phyloP scores from a whole-genome alignment of 345 rosid genomes.

The Trapa bicornis region DNA sequence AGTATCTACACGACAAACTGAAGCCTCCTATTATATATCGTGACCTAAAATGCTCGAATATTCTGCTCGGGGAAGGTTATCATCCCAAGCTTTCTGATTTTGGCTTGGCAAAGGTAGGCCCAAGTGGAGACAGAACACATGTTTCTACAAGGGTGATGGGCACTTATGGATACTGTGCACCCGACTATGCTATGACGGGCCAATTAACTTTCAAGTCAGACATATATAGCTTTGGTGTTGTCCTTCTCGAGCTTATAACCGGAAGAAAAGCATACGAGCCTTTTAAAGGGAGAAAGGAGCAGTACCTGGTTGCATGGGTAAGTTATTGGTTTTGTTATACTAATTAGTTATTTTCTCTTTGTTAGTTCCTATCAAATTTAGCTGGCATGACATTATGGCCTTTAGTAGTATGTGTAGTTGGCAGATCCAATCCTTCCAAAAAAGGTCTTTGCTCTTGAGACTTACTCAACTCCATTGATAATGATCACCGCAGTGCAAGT shows the following conservation, averaged over 20 bases:
- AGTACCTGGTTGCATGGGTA: constrained; percentile 87
- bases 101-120: constrained; percentile 93
- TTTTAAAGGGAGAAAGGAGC: constrained; percentile 39
- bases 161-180: constrained; percentile 93
- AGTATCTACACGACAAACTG: constrained; percentile 69
- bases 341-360: background rate
- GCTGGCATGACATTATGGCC: background rate
- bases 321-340: constrained; percentile 5
- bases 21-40: constrained; percentile 79
- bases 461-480: background rate
- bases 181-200: constrained; percentile 92
- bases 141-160: constrained; percentile 97
- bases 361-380: background rate
- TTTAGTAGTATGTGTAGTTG: background rate
- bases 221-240: constrained; percentile 87
- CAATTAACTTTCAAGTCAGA: constrained; percentile 85
- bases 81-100: constrained; percentile 82
- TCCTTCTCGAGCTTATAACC: constrained; percentile 73
- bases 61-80: constrained; percentile 63
- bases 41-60: constrained; percentile 79
- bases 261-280: constrained; percentile 80
- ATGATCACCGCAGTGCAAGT: background rate
- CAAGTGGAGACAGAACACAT: constrained; percentile 77
- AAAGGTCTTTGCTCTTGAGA: too few species aligned
- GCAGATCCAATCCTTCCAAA: background rate